Percentiles rank a stretch among this genome's conserved stretches.
Evolutionary conservation across 176 grass and related monocot species (phyloP).

Genomic region (Aegilops umbellulata): DNA sequence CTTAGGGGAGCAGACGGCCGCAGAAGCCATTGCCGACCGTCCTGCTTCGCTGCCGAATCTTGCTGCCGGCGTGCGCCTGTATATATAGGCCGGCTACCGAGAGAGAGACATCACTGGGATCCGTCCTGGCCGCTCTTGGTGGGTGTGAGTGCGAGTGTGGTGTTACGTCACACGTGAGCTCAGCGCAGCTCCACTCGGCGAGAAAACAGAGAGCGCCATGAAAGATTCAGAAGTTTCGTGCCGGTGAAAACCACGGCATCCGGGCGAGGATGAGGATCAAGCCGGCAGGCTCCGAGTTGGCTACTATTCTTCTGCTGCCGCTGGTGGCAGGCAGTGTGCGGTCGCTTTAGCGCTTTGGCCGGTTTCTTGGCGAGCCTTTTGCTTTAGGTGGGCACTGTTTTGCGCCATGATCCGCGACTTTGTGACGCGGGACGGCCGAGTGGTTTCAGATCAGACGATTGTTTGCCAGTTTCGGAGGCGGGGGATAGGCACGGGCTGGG

Average conservation of each 20-base stretch:
- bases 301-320: too few species aligned
- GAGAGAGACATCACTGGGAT: background rate
- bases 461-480: background rate
- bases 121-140: background rate
- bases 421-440: background rate
- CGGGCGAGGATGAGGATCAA: background rate
- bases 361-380: background rate
- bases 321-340: slow-evolving; percentile 4
- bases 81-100: slow-evolving; percentile 2
- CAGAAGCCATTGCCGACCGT: slow-evolving; percentile 18
- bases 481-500: background rate
- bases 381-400: background rate
- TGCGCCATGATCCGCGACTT: slow-evolving; percentile 28
- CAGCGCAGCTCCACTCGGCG: background rate
- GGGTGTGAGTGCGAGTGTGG: background rate
- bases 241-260: background rate
- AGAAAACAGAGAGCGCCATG: background rate
- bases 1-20: slow-evolving; percentile 14
- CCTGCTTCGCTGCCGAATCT: background rate
- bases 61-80: background rate
- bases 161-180: slow-evolving; percentile 12
- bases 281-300: background rate
- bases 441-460: background rate
- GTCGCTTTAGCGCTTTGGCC: slow-evolving; percentile 12
- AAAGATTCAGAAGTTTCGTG: slow-evolving; percentile 16